phyloP scores from a whole-genome alignment of 495 filamentous ascomycete genomes.

The Peziza echinospora region DNA sequence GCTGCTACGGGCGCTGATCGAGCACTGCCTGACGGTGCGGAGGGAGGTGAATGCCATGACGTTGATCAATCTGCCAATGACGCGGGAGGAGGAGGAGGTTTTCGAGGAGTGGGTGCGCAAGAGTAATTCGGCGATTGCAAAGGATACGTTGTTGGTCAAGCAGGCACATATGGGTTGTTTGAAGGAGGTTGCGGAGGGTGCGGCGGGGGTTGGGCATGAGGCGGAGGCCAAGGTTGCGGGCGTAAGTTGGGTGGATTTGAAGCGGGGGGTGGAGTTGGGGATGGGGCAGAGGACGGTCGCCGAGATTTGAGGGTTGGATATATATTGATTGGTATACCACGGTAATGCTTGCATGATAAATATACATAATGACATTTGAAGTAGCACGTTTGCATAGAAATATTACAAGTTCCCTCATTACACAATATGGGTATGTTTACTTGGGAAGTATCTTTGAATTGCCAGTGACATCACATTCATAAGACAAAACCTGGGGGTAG shows the following conservation, averaged over 20 bases:
- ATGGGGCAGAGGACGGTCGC: conserved; percentile 11
- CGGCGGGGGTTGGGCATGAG: conserved; percentile 7
- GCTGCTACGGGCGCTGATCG: conserved; percentile 9
- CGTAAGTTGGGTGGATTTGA: conserved; percentile 14
- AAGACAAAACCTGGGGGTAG: too few relatives aligned
- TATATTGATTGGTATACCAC: too few relatives aligned
- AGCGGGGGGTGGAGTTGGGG: conserved; percentile 11
- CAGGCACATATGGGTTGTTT: conserved; percentile 14
- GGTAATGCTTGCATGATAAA: too few relatives aligned
- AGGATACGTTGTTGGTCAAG: conserved; percentile 15
- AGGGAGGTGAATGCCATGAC: conserved; percentile 12
- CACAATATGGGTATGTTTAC: too few relatives aligned
- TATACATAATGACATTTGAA: too few relatives aligned
- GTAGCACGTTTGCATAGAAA: too few relatives aligned
- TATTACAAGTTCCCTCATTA: too few relatives aligned
- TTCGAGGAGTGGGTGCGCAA: conserved; percentile 9
- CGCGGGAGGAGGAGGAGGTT: conserved; percentile 7
- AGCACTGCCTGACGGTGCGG: conserved; percentile 13
- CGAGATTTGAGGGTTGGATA: too few relatives aligned
- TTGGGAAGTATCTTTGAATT: too few relatives aligned
- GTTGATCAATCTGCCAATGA: conserved; percentile 15
- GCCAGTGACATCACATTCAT: too few relatives aligned
- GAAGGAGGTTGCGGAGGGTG: conserved; percentile 6
- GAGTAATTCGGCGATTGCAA: conserved; percentile 7
- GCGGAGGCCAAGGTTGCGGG: conserved; percentile 11